These are phyloP conservation scores for Ceraceosorus bombacis DNA, from an alignment of 1,284 basidiomycete genomes.

Conservation along the genomic window DNA sequence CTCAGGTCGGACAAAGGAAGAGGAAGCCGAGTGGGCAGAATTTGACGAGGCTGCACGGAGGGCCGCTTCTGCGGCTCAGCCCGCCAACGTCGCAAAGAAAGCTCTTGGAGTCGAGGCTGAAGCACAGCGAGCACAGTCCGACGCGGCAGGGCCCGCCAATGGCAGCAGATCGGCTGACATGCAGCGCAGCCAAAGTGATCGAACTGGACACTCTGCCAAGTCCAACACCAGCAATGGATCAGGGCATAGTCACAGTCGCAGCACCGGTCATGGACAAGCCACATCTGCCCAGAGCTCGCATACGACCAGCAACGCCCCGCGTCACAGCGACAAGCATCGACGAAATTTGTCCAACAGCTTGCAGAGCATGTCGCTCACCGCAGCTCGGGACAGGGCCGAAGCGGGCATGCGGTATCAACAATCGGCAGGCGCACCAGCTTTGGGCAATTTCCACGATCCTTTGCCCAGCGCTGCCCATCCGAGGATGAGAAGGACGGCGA, in stretches of 20 bases:
- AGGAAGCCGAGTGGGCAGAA: constrained; percentile 19
- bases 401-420: constrained; percentile 34
- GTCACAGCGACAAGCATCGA: not conserved
- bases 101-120: constrained; percentile 8
- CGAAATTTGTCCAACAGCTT: constrained; percentile 2
- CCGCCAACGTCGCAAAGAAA: constrained; percentile 1
- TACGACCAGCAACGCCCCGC: constrained; percentile 1
- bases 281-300: not conserved
- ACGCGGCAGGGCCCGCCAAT: not conserved
- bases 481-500: constrained; percentile 25
- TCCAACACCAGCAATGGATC: not conserved
- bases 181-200: constrained; percentile 3
- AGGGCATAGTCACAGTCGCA: not conserved
- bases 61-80: constrained; percentile 3
- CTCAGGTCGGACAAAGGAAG: constrained; percentile 9
- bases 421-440: constrained; percentile 22
- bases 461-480: constrained; percentile 26
- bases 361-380: constrained; percentile 29
- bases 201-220: not conserved
- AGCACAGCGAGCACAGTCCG: not conserved
- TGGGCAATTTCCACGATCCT: constrained; percentile 33
- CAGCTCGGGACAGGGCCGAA: constrained; percentile 28
- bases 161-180: not conserved
- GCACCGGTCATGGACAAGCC: not conserved
- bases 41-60: constrained; percentile 16